These are phyloP conservation scores for Penicillium cosmopolitanum DNA, from an alignment of 495 filamentous ascomycete species.

Conservation along the genomic window DNA sequence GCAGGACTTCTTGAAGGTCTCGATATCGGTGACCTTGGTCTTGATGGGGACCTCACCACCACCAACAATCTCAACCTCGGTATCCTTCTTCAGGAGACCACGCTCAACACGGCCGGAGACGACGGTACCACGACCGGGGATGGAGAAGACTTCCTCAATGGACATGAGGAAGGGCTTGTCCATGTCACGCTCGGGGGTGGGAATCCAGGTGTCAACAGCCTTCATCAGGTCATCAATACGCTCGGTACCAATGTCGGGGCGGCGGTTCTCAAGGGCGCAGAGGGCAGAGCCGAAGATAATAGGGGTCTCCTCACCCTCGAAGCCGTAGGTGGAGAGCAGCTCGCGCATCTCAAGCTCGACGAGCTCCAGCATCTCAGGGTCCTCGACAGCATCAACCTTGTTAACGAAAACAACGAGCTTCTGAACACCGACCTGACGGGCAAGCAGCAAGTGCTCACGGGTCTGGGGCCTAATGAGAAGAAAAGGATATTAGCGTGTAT, in stretches of 20 bases:
- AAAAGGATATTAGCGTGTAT: conserved; percentile 27
- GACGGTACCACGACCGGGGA: conserved; percentile 95
- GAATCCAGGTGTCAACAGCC: conserved; percentile 96
- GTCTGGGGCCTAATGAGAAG: conserved; percentile 76
- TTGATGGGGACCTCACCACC: conserved; percentile 76
- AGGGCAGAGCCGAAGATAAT: conserved; percentile 96
- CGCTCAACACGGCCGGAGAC: conserved; percentile 97
- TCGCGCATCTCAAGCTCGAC: conserved; percentile 99
- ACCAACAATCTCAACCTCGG: conserved; percentile 91
- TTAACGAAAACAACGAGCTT: conserved; percentile 99
- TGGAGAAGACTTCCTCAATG: conserved; percentile 98
- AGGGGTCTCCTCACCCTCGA: conserved; percentile 97
- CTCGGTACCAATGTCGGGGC: conserved; percentile 81
- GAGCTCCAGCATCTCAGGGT: conserved; percentile 98
- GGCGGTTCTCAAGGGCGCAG: conserved; percentile 86
- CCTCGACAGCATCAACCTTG: conserved; percentile 96
- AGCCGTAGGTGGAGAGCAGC: conserved; percentile 86
- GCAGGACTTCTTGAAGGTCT: conserved; percentile 99
- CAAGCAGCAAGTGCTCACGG: conserved; percentile 95
- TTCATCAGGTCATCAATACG: conserved; percentile 87
- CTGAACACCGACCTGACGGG: conserved; percentile 96
- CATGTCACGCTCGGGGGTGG: conserved; percentile 83
- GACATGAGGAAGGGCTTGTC: conserved; percentile 99
- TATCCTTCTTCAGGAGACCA: conserved; percentile 86
- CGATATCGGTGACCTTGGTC: conserved; percentile 99